Conservation (phyloP, 805 yeast genomes). For the Nakazawaea sp. region DNA sequence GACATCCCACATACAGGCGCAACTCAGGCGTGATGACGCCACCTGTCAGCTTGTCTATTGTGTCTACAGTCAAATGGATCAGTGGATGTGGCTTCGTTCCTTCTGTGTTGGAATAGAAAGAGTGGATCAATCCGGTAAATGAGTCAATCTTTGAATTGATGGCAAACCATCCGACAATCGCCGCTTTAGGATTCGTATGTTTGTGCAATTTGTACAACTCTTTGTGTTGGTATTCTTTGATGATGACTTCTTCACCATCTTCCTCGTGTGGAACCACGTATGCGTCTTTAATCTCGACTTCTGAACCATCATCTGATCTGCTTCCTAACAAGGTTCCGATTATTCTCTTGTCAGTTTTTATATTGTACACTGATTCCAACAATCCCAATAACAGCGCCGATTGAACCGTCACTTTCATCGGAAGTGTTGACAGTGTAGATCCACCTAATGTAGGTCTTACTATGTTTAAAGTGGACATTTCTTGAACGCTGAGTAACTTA, state of each 20-base stretch:
- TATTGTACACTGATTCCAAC: slow-evolving; percentile 61
- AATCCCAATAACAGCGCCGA: slow-evolving; percentile 71
- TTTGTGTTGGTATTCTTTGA: slow-evolving; percentile 72
- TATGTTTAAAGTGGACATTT: slow-evolving; percentile 19
- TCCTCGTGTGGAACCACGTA: slow-evolving; percentile 79
- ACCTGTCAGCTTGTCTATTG: slow-evolving; percentile 37
- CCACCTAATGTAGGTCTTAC: slow-evolving; percentile 42
- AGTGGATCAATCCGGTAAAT: slow-evolving; percentile 73
- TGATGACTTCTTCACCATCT: slow-evolving; percentile 65
- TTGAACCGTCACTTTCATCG: slow-evolving; percentile 51
- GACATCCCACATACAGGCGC: slow-evolving; percentile 70
- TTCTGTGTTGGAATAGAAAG: slow-evolving; percentile 63
- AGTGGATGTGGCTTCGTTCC: slow-evolving; percentile 73
- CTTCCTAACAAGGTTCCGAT: slow-evolving; percentile 80
- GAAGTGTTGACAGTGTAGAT: slow-evolving; percentile 25
- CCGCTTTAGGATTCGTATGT: slow-evolving; percentile 71
- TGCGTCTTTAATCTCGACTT: slow-evolving; percentile 65
- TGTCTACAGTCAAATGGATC: slow-evolving; percentile 67
- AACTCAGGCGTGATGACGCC: slow-evolving; percentile 47
- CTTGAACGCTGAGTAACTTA: too few species aligned
- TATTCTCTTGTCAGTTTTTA: slow-evolving; percentile 52
- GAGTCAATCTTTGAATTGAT: slow-evolving; percentile 53
- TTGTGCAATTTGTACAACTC: slow-evolving; percentile 64
- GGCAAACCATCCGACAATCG: slow-evolving; percentile 83
- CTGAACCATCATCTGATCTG: slow-evolving; percentile 78